Base-by-base conservation (phyloP, 805 yeast genomes). In the Sugiyamaella valdiviana region DNA sequence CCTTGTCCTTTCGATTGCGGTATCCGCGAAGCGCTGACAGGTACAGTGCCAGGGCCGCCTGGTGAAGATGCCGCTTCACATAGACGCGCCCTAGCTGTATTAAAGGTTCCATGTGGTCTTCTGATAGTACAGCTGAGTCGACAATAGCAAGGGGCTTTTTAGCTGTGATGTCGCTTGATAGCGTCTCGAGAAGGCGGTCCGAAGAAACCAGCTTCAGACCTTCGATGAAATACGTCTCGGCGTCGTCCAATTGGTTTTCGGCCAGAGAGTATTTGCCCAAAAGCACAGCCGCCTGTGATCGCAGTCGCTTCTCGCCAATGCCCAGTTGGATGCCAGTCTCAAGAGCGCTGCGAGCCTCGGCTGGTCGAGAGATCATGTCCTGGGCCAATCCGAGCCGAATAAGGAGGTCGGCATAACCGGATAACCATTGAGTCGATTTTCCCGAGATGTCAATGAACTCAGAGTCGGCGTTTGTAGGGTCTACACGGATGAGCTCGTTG, bases 341-440 rank as follows among this genome's bases (percentile, higher is more conserved):
- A 10, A 65, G 54, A 2, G 65, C 62, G 26, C 51, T 61, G 5
- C 45, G 32, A 3, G 64, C 62, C 15, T 52, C 59, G 10, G 50
- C 59, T n/a, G 49, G 47, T 7, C 48, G 17, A 4, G 50, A 55
- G 19, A 51, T 45, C 42, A 37, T 32, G 15, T 39, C 53, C 36
- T 53, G 45, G 10, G 58, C 55, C n/a, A 63, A 42, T 0, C 67
- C 69, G 23, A 59, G 46, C 15, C 63, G 50, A 15, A 63, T 58
- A 44, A 62, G 50, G 14, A 63, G 42, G 46, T 65, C 69, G 4
- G 63, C 57, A 49, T 65, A 65, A 4, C 67, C 68, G 1, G 60
- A 53, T 7, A 65, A 57, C 69, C 69, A 65, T 35, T 48, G 50
- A 16, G 44, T 50, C 15, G 57, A 50, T 45, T 63, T 61, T 6